Percentiles rank a stretch among this genome's conserved stretches.
Evolutionary conservation across 352 stramenopile species (phyloP).

Genomic region (Globisporangium heterothallicum): DNA sequence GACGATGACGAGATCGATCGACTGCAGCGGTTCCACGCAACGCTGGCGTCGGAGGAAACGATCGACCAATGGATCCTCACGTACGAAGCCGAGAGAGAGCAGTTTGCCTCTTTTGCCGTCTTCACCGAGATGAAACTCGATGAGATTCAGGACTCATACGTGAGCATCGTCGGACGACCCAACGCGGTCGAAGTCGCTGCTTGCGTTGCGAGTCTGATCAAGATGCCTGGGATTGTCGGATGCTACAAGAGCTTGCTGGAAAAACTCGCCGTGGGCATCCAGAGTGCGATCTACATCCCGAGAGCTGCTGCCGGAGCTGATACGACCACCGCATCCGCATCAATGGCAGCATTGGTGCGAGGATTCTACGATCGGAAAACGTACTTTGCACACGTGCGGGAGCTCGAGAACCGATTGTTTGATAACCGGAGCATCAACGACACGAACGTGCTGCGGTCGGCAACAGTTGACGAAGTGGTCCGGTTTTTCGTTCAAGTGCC

Average conservation of each 20-base stretch:
- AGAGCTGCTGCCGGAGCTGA: constrained; percentile 7
- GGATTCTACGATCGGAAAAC: constrained; percentile 48
- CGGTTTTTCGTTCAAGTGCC: constrained; percentile 43
- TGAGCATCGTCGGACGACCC: constrained; percentile 36
- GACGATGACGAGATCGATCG: constrained; percentile 22
- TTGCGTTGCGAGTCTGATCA: constrained; percentile 70
- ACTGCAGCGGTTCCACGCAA: constrained; percentile 35
- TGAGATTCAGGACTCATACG: constrained; percentile 57
- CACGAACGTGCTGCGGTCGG: constrained; percentile 23
- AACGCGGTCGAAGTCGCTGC: constrained; percentile 70
- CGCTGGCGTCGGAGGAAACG: constrained; percentile 34
- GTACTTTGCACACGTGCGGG: constrained; percentile 60
- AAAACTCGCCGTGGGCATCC: constrained; percentile 54
- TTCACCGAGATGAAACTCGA: constrained; percentile 78
- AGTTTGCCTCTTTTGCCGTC: constrained; percentile 72
- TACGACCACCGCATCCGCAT: constrained; percentile 2
- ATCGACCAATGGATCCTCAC: constrained; percentile 59
- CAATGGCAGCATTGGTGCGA: constrained; percentile 54
- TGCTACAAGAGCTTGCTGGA: constrained; percentile 63
- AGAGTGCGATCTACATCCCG: constrained; percentile 57
- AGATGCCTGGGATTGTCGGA: constrained; percentile 74
- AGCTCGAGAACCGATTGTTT: constrained; percentile 44
- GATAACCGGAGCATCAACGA: constrained; percentile 40
- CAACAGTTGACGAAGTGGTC: constrained; percentile 40
- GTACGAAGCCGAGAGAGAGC: constrained; percentile 59